phyloP scores from a whole-genome alignment of 768 basidiomycete genomes.

The Boletus tomentosulus region DNA sequence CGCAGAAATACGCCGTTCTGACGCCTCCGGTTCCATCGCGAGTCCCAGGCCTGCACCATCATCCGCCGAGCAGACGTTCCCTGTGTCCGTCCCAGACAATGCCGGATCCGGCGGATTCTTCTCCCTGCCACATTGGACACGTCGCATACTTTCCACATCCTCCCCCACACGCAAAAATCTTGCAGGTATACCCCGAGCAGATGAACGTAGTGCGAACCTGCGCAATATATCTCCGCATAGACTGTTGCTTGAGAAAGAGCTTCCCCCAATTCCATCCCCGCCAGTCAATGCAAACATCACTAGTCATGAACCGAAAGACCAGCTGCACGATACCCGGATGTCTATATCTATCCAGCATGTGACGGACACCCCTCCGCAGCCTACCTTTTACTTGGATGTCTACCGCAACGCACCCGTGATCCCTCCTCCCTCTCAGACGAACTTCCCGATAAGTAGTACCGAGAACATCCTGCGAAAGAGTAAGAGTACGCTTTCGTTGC shows the following conservation, averaged over 20 bases:
- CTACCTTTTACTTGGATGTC: conserved; percentile 55
- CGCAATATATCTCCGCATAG: conserved; percentile 11
- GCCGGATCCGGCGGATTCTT: conserved; percentile 48
- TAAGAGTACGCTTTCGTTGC: conserved; percentile 46
- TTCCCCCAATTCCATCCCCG: conserved; percentile 44
- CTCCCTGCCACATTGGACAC: conserved; percentile 63
- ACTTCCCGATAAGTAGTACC: conserved; percentile 18
- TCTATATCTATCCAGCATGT: conserved; percentile 19
- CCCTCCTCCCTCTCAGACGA: conserved; percentile 43
- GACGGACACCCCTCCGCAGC: conserved; percentile 41
- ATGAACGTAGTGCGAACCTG: conserved; percentile 24
- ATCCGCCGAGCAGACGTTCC: conserved; percentile 46
- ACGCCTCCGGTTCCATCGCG: conserved; percentile 28
- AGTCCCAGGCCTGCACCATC: conserved; percentile 31
- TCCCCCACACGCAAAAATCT: conserved; percentile 29
- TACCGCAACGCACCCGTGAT: conserved; percentile 46
- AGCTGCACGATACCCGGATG: conserved; percentile 8
- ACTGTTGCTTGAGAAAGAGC: conserved; percentile 39
- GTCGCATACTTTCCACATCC: conserved; percentile 38
- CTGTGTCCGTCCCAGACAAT: conserved; percentile 35
- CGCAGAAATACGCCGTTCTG: conserved; percentile 21
- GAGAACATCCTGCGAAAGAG: conserved; percentile 39
- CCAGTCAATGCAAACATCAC: not conserved
- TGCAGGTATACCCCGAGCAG: conserved; percentile 17
- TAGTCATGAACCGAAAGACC: conserved; percentile 1